A percentile compares a stretch with the other conserved stretches of the same genome.
phyloP scores from a whole-genome alignment of 169 alveolate species.

The Plasmodium gallinaceum region DNA sequence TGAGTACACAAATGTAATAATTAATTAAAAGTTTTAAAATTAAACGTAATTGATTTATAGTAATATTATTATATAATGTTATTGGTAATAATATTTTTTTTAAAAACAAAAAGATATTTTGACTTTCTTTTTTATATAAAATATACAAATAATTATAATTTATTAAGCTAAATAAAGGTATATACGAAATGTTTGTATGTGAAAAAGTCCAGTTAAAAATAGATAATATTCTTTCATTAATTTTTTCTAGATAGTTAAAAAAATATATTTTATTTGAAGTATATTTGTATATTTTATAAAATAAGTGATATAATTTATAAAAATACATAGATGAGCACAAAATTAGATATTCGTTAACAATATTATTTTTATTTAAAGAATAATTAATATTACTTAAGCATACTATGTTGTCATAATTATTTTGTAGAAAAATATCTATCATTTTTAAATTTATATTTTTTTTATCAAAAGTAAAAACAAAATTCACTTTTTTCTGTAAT shows the following conservation, averaged over 20 bases:
- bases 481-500: constrained; percentile 33
- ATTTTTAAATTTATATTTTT: constrained; percentile 8
- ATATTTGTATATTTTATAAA: constrained; percentile 25
- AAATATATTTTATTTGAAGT: neutral
- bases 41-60: constrained; percentile 61
- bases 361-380: constrained; percentile 64
- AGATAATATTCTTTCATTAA: constrained; percentile 64
- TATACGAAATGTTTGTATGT: constrained; percentile 41
- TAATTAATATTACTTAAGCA: constrained; percentile 72
- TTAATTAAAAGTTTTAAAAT: constrained; percentile 38
- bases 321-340: constrained; percentile 36
- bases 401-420: constrained; percentile 21
- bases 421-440: constrained; percentile 28
- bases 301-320: constrained; percentile 34
- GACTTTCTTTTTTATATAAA: constrained; percentile 20
- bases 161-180: constrained; percentile 42
- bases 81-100: constrained; percentile 67
- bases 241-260: constrained; percentile 47
- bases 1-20: constrained; percentile 16
- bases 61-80: constrained; percentile 45
- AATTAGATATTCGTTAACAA: constrained; percentile 29
- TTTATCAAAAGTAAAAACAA: constrained; percentile 18
- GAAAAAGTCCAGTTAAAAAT: constrained; percentile 72
- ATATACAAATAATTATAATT: constrained; percentile 61
- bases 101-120: constrained; percentile 26